These are phyloP conservation scores for Chytriomyces sp. DNA, from an alignment of 192 early-diverging fungal species.

Conservation along the genomic window DNA sequence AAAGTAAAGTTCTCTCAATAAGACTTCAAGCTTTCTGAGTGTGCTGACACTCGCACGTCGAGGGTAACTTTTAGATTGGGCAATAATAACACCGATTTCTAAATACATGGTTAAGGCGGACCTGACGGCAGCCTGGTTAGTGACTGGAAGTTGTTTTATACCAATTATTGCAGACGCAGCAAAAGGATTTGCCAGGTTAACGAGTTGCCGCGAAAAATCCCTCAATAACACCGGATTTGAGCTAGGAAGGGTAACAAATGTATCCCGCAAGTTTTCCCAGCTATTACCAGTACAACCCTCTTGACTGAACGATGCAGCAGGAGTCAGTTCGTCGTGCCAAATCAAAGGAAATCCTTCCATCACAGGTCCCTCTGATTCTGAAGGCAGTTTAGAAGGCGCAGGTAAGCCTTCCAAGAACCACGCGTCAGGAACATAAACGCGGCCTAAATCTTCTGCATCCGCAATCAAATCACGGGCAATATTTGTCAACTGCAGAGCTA, in stretches of 20 bases:
- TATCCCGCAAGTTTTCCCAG: neutral
- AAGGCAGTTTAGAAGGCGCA: neutral
- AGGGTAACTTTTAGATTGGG: constrained; percentile 34
- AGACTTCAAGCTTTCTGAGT: constrained; percentile 5
- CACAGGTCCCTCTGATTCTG: neutral
- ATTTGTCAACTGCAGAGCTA: constrained; percentile 51
- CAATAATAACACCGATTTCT: constrained; percentile 44
- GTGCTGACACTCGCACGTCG: constrained; percentile 32
- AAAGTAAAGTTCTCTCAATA: constrained; percentile 6
- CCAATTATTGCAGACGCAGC: constrained; percentile 15
- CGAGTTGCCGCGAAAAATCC: constrained; percentile 28
- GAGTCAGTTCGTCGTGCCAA: too few relatives aligned
- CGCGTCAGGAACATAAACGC: constrained; percentile 47
- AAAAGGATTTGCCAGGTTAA: constrained; percentile 6
- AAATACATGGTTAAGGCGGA: constrained; percentile 50
- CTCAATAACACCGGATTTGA: neutral
- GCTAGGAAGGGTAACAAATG: neutral
- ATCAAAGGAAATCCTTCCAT: too few relatives aligned
- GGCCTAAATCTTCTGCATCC: constrained; percentile 45
- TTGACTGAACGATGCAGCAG: neutral
- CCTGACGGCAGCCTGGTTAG: constrained; percentile 40
- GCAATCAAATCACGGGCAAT: constrained; percentile 51
- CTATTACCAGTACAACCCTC: neutral
- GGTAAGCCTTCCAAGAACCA: constrained; percentile 22
- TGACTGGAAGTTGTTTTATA: constrained; percentile 35